Evolutionary conservation across 2,329 filamentous ascomycete species (phyloP), one percentile per base, ranked within the genome.

Genomic region (Scopulariopsis brevicaulis): DNA sequence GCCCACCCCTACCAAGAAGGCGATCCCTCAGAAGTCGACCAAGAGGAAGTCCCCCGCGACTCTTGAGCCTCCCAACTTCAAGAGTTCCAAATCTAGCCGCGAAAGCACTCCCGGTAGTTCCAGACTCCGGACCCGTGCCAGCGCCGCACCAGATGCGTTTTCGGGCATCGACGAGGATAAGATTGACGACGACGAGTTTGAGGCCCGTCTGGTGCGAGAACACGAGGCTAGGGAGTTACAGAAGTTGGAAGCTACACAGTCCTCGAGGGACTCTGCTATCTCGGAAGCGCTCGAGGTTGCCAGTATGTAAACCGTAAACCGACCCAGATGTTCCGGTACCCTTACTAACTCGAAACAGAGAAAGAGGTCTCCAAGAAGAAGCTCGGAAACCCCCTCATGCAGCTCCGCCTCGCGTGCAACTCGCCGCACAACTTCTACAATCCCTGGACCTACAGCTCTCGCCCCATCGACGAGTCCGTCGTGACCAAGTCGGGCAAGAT

Each of bases 381-480:
- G 66, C 78, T 97, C 1, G 92, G 94, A 53, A 99, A 99, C 63
- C 89, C 91, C 0, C 74, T 97, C 22, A 90, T 96, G 78, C 94
- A 99, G 68, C 82, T 96, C 3, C 87, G 94, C 0, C 80, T 96
- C 0, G 90, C 90, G 12, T 97, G 94, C 71, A 96, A 99, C 70
- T 90, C 85, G 0, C 94, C 94, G 0, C 92, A 96, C 71, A 96
- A 96, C 67, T 97, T 99, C 69, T 97, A 96, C 72, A 95, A 91
- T 68, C 93, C 94, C 0, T 97, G 93, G 82, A 76, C 77, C 6
- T 78, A 82, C 18, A 77, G 80, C 1, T 79, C 80, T 6, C 69
- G 79, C 0, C 74, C 80, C 0, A 74, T 90, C 0, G 91, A 97
- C 65, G 88, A 95, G 66, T 86, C 81, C 1, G 81, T 99, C 6